Evolutionary conservation across 2,329 filamentous ascomycete genomes (phyloP).

Genomic region (Cladosporium sp.): DNA sequence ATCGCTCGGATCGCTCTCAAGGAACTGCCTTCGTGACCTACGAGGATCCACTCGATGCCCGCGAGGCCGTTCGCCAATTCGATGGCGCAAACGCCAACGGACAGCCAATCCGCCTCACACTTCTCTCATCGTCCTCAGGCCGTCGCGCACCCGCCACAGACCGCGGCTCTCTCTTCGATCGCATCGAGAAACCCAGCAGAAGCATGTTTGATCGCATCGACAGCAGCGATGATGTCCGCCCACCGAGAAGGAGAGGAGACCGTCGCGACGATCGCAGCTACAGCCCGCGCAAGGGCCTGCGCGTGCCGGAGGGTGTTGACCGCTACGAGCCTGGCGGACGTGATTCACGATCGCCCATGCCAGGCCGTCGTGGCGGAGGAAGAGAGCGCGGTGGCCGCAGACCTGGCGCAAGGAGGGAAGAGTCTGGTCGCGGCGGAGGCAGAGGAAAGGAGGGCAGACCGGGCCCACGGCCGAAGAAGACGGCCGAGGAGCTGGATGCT

Average conservation of each 20-base stretch:
- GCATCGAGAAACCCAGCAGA: conserved; percentile 47
- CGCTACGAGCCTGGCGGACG: conserved; percentile 67
- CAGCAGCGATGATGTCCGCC: conserved; percentile 31
- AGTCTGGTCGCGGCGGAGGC: conserved; percentile 39
- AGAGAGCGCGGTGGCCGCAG: conserved; percentile 44
- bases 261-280: conserved; percentile 33
- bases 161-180: conserved; percentile 40
- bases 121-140: conserved; percentile 54
- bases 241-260: conserved; percentile 12
- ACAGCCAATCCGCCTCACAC: conserved; percentile 67
- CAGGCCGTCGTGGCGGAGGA: conserved; percentile 36
- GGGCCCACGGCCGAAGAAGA: conserved; percentile 65
- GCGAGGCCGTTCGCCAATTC: conserved; percentile 71
- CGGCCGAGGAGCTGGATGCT: conserved; percentile 86
- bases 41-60: conserved; percentile 64
- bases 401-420: conserved; percentile 41
- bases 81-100: conserved; percentile 88
- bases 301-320: conserved; percentile 66
- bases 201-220: conserved; percentile 65
- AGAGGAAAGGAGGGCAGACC: conserved; percentile 46
- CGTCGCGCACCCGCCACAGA: conserved; percentile 28
- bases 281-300: conserved; percentile 48
- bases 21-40: conserved; percentile 83
- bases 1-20: conserved; percentile 82
- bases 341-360: conserved; percentile 47